Evolutionary conservation across 2,329 filamentous ascomycete species (phyloP), one percentile per base, ranked within the genome.

Genomic region (Cladosporium sphaerospermum): DNA sequence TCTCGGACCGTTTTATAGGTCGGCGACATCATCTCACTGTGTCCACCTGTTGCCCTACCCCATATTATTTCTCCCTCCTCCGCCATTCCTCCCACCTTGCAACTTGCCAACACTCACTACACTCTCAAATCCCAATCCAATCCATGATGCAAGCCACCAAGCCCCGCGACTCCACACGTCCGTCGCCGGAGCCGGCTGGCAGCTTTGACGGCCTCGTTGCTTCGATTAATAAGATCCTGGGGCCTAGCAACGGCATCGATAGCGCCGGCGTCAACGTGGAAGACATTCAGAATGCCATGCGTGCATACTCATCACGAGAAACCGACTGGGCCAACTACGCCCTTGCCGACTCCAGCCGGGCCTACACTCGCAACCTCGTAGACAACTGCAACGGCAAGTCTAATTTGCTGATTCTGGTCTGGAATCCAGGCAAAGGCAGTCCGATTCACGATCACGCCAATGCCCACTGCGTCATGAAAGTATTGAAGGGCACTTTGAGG

Each of bases 391-490:
- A 96, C 62, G 89, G 83, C 55, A 88, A 88, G 70, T 84, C 83
- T 64, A 89, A 89, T 63, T 69, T 89, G 67, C 80, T 95, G 57
- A 82, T 96, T 45, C 81, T 96, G 39, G 90, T 95, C 37, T 96
- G 91, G 91, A 85, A 84, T 13, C 90, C 91, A 0, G 86, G 87
- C 48, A 89, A 89, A 71, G 81, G 81, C 36, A 92, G 86, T 62
- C 85, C 87, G 9, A 89, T 96, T 66, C 91, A 96, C 67, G 91
- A 96, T 54, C 75, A 78, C 61, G 73, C 74, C 41, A 88, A 92
- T 57, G 88, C 90, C 37, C 91, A 96, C 69, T 96, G 91, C 71
- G 76, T 96, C 62, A 96, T 96, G 89, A 95, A 84, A 70, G 84
- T 92, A 59, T 79, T 96, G 57, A 83, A 83, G 61, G 91, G 91